phyloP scores from a whole-genome alignment of 148 eudicot genomes.

The Limonium bicolor region DNA sequence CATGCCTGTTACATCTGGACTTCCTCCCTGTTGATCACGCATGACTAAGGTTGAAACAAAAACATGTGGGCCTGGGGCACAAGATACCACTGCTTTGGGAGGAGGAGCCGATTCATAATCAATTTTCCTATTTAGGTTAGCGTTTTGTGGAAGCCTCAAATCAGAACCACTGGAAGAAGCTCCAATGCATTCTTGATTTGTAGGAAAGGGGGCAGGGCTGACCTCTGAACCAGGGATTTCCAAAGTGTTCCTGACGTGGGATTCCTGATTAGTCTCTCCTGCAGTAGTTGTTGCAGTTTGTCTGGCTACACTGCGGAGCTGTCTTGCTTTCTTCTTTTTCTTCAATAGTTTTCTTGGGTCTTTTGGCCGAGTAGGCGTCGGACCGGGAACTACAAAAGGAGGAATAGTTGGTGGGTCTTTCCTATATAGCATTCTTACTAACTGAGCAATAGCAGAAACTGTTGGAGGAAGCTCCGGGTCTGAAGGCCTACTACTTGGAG shows the following conservation, averaged over 20 bases:
- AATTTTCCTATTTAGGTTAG: too few species aligned
- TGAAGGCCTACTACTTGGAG: slow-evolving; percentile 23
- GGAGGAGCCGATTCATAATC: slow-evolving; percentile 18
- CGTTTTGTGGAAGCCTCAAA: too few species aligned
- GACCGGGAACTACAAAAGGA: slow-evolving; percentile 68
- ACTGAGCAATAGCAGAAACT: slow-evolving; percentile 80
- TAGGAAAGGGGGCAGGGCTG: slow-evolving; percentile 5
- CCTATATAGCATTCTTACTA: slow-evolving; percentile 66
- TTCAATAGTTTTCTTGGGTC: slow-evolving; percentile 53
- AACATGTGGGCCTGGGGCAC: slow-evolving; percentile 14
- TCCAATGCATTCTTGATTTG: too few species aligned
- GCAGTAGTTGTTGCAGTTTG: slow-evolving; percentile 13
- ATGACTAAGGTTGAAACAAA: not conserved
- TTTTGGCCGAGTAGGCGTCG: slow-evolving; percentile 58
- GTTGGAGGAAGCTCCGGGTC: slow-evolving; percentile 57
- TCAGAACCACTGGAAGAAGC: too few species aligned
- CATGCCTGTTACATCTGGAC: too few species aligned
- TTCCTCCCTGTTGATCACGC: slow-evolving; percentile 2
- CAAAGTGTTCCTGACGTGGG: slow-evolving; percentile 11
- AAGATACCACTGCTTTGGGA: slow-evolving; percentile 25
- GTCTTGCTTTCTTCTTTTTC: slow-evolving; percentile 33
- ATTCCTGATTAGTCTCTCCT: slow-evolving; percentile 22
- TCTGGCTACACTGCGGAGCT: slow-evolving; percentile 1
- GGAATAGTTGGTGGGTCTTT: slow-evolving; percentile 60
- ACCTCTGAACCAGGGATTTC: slow-evolving; percentile 21